Evolutionary conservation across 2,329 filamentous ascomycete species (phyloP), one percentile per base, ranked within the genome.

Genomic region (Chalara sp.): DNA sequence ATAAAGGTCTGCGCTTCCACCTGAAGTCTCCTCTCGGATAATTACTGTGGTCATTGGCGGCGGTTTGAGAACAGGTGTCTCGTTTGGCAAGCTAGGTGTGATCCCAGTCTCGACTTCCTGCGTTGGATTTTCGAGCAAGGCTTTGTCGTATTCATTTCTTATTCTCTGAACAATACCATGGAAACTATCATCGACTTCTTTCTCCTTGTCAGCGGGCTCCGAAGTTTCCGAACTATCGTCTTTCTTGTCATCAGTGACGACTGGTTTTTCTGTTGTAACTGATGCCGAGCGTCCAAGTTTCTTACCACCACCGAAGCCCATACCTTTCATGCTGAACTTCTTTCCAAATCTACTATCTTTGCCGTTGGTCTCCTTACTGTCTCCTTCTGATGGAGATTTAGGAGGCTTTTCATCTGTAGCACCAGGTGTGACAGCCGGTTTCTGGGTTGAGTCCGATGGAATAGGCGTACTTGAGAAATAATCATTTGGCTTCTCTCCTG

Each of bases 1-100:
- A 65, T 96, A 99, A 8, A 97, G 74, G 72, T 97, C 93, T 31
- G 89, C 88, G 51, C 79, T 84, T 48, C 83, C 82, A 39, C 83
- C 83, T 6, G 74, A 76, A 2, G 80, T 84, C 65, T 86, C 83
- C 62, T 86, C 83, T 60, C 86, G 83, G 46, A 87, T 80, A 48
- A 86, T 83, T 44, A 87, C 76, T 58, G 81, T 83, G 32, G 81
- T 86, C 40, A 76, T 81, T 1, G 76, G 69, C 1, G 88, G 87
- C 5, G 86, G 78, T 61, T 87, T 88, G 37, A 93, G 70, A 6
- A 89, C 81, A 0, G 88, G 88, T 1, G 87, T 89, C 56, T 93
- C 88, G 54, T 76, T 82, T 1, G 85, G 76, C 40, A 87, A 66
- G 63, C 84, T 86, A 0, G 88, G 87, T 1, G 78, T 78, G 53